These are phyloP conservation scores for Boletus huronensis DNA, from an alignment of 768 basidiomycete genomes.

Conservation along the genomic window DNA sequence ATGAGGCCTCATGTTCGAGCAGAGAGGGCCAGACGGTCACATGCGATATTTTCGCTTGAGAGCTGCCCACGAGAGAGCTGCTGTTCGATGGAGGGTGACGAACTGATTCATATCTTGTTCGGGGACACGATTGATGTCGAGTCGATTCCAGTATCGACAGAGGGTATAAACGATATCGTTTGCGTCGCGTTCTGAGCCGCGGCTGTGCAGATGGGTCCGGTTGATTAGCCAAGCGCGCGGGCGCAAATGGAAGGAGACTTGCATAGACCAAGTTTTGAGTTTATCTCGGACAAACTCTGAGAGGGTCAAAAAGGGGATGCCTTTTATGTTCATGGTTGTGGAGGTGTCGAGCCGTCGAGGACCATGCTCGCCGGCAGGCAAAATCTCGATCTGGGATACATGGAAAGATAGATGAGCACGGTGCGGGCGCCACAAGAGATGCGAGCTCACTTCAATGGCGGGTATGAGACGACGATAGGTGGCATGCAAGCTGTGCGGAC, in stretches of 20 bases:
- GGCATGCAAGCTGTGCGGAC: constrained; percentile 56
- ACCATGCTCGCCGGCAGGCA: constrained; percentile 78
- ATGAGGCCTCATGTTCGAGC: not conserved
- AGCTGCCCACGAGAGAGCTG: constrained; percentile 69
- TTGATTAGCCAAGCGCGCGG: constrained; percentile 16
- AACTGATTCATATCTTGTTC: constrained; percentile 85
- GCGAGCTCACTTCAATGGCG: constrained; percentile 58
- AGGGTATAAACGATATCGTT: constrained; percentile 72
- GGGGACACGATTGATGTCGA: constrained; percentile 83
- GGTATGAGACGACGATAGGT: constrained; percentile 77
- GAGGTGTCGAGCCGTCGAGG: constrained; percentile 67
- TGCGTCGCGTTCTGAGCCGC: constrained; percentile 68
- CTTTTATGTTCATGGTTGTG: constrained; percentile 65
- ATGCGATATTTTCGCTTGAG: constrained; percentile 73
- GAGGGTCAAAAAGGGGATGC: constrained; percentile 76
- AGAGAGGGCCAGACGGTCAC: constrained; percentile 23
- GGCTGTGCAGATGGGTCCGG: constrained; percentile 39
- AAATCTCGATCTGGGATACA: constrained; percentile 65
- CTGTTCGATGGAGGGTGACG: constrained; percentile 54
- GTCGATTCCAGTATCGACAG: constrained; percentile 72
- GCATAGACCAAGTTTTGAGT: constrained; percentile 81
- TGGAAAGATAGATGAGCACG: constrained; percentile 5
- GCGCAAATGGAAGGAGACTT: constrained; percentile 25
- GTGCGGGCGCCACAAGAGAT: not conserved
- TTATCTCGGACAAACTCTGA: constrained; percentile 87